phyloP scores from a whole-genome alignment of 208 protist species.

The Trypanosoma vivax region DNA sequence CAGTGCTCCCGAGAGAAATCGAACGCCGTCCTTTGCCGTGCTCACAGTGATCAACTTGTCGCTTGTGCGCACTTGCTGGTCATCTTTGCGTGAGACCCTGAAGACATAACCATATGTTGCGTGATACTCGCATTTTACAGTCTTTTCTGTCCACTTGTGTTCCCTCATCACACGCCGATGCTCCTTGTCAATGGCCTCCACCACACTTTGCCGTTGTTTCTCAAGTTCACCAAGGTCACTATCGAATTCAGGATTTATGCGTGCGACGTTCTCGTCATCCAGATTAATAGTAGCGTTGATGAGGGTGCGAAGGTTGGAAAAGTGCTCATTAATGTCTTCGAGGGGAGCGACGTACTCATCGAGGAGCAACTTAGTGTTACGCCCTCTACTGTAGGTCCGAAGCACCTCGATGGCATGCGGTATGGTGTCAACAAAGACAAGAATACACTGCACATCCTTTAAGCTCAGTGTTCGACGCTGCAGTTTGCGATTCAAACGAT shows the following conservation, averaged over 20 bases:
- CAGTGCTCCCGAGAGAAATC: slow-evolving; percentile 89
- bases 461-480: slow-evolving; percentile 70
- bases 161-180: slow-evolving; percentile 46
- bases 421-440: slow-evolving; percentile 76
- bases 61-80: slow-evolving; percentile 78
- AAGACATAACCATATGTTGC: slow-evolving; percentile 86
- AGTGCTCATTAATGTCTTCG: slow-evolving; percentile 79
- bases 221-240: slow-evolving; percentile 87
- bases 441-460: slow-evolving; percentile 85
- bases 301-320: slow-evolving; percentile 72
- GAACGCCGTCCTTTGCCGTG: slow-evolving; percentile 92
- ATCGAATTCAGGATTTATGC: slow-evolving; percentile 93
- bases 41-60: slow-evolving; percentile 68
- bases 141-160: slow-evolving; percentile 83
- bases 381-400: slow-evolving; percentile 45
- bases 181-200: slow-evolving; percentile 74
- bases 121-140: slow-evolving; percentile 90
- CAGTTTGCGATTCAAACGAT: slow-evolving; percentile 89
- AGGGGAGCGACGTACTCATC: slow-evolving; percentile 83
- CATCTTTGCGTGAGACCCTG: slow-evolving; percentile 87
- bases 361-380: slow-evolving; percentile 64
- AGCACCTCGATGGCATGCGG: slow-evolving; percentile 64
- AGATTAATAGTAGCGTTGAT: slow-evolving; percentile 82
- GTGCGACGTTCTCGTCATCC: slow-evolving; percentile 51
- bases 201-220: slow-evolving; percentile 46